Evolutionary conservation across 495 filamentous ascomycete species (phyloP).

Genomic region (Aspergillus sparsus): DNA sequence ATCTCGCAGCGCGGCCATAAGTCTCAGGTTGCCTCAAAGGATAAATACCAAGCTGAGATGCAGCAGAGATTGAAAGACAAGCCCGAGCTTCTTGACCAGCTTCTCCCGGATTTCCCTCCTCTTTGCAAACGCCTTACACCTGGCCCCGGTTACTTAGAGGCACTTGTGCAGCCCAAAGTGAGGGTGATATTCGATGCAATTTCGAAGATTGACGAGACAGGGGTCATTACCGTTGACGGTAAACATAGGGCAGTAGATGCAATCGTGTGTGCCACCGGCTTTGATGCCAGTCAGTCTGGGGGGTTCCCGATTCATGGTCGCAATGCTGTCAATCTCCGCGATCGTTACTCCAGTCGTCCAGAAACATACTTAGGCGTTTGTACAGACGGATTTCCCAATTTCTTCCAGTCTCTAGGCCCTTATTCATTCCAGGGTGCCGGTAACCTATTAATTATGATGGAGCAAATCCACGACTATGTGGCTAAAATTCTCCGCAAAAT

Average conservation of each 20-base stretch:
- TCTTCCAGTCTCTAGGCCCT: conserved; percentile 7
- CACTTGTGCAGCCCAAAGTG: background rate
- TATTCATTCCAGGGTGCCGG: conserved; percentile 2
- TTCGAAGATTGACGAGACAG: background rate
- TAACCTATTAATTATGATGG: conserved; percentile 1
- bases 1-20: background rate
- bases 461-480: background rate
- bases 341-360: background rate
- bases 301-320: conserved; percentile 7
- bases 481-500: background rate
- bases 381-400: conserved; percentile 3
- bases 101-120: background rate
- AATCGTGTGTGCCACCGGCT: conserved; percentile 3
- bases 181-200: background rate
- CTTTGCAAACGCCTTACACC: background rate
- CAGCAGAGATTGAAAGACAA: background rate
- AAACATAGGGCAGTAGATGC: background rate
- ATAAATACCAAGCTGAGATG: background rate
- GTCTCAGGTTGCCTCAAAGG: background rate
- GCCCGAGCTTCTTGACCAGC: background rate
- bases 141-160: background rate
- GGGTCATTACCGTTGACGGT: background rate
- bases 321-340: background rate
- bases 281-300: background rate
- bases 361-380: background rate